These are phyloP conservation scores for Didymella arachidicola DNA, from an alignment of 2,329 filamentous ascomycete species.

Conservation along the genomic window DNA sequence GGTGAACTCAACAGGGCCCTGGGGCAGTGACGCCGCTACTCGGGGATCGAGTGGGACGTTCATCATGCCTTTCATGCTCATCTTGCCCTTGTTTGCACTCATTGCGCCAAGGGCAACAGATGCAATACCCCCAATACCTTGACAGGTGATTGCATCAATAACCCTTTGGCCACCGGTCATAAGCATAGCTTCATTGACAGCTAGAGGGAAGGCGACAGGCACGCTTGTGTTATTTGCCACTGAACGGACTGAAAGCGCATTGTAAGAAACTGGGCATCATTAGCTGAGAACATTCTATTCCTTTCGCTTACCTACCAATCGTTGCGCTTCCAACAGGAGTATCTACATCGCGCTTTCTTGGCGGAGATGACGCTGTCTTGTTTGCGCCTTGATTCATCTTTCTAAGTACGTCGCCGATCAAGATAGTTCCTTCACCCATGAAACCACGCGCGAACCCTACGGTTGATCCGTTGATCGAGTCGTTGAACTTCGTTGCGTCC, in stretches of 20 bases:
- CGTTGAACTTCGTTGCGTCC: constrained; percentile 31
- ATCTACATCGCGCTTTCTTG: constrained; percentile 13
- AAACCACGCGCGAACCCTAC: constrained; percentile 39
- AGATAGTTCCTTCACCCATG: constrained; percentile 36
- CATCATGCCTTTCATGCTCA: constrained; percentile 6
- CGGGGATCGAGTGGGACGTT: constrained; percentile 29
- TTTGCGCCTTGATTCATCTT: constrained; percentile 25
- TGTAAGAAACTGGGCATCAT: constrained; percentile 23
- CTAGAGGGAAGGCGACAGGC: constrained; percentile 16
- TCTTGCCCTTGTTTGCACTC: constrained; percentile 24
- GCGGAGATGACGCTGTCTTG: neutral
- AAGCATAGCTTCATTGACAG: constrained; percentile 32
- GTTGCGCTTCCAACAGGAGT: constrained; percentile 11
- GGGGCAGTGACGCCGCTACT: constrained; percentile 29
- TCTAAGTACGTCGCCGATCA: constrained; percentile 32
- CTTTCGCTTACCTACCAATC: constrained; percentile 25
- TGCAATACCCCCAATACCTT: constrained; percentile 38
- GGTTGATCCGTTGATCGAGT: constrained; percentile 37
- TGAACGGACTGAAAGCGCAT: constrained; percentile 24
- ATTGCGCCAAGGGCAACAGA: constrained; percentile 30
- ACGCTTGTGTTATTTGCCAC: neutral
- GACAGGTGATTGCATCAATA: constrained; percentile 34
- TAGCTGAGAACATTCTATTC: neutral
- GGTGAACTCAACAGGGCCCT: constrained; percentile 33
- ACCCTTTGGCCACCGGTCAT: constrained; percentile 28